phyloP scores from a whole-genome alignment of 345 rosid genomes.

The Lumnitzera racemosa region DNA sequence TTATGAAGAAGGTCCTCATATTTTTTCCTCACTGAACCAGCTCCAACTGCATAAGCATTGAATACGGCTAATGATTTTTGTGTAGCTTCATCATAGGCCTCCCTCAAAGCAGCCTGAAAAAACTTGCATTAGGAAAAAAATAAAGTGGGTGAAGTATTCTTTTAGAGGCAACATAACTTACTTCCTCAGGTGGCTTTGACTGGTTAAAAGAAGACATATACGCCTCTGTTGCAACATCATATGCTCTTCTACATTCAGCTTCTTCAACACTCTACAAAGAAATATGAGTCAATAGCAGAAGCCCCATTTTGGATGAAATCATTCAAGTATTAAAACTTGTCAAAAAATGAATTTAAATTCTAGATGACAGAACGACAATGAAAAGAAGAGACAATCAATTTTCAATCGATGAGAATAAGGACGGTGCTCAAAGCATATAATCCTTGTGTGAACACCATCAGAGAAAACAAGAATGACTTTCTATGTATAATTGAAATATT shows the following conservation, averaged over 20 bases:
- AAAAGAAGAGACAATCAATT: no score
- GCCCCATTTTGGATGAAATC: no score
- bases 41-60: constrained; percentile 77
- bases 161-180: constrained; percentile 19
- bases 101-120: constrained; percentile 67
- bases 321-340: no score
- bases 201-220: constrained; percentile 67
- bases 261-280: constrained; percentile 89
- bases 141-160: constrained; percentile 2
- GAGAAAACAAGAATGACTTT: no score
- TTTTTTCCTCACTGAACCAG: constrained; percentile 71
- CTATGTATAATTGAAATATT: no score
- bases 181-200: constrained; percentile 82
- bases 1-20: constrained; percentile 82
- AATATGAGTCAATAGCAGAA: neutral
- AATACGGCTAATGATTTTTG: constrained; percentile 58
- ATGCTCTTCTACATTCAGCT: constrained; percentile 88
- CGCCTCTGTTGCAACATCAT: constrained; percentile 68
- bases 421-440: no score
- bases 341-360: no score
- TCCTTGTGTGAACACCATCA: no score
- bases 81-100: constrained; percentile 87
- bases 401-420: no score
- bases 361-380: no score
- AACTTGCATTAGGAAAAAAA: constrained; percentile 19